Base-by-base conservation (phyloP, 768 basidiomycete genomes). In the Mrakia blollopis region DNA sequence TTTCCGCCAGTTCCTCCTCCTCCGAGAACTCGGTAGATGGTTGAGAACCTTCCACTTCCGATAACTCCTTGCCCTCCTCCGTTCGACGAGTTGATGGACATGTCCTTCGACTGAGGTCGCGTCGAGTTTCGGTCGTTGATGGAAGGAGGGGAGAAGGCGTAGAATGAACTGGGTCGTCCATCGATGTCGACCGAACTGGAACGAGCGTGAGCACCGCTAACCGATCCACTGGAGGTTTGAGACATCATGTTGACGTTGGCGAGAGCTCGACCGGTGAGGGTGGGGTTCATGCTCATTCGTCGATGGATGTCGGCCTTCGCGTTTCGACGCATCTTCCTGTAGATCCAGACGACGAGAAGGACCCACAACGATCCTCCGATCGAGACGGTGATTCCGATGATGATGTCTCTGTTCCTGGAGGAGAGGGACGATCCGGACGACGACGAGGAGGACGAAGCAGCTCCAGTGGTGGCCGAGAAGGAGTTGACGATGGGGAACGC, bases 271-370 rank as follows among this genome's bases (percentile, higher is more conserved):
- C 77, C 77, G 47, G 77, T 50, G 32, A 78, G 68, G 23, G 77
- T 78, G 23, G 77, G 77, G 41, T 78, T 78, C 77, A 73, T 78
- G 30, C 52, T 60, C 77, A 78, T 78, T 32, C 77, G 61, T 39
- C 77, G 61, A 65, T 78, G 77, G 37, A 78, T 78, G 52, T 78
- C 77, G 39, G 77, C 77, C 57, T 78, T 73, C 18, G 72, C 73
- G 41, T 68, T 69, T 23, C 77, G 50, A 16, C 77, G 72, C 72
- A 78, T 70, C 41, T 65, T 65, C n/a, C 73, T 47, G 68, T 78
- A 78, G 50, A 78, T 52, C 44, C 39, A 73, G 35, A 69, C 72
- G 72, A 78, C 77, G 37, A 78, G 72, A 9, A 73, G 30, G 28
- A 78, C 44, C 77, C 77, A 78, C 35, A 74, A 65, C 30, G 52